Percentiles rank a stretch among this genome's conserved stretches.
Conservation (phyloP, 163 green algal genomes). For the Scenedesmus sp. region DNA sequence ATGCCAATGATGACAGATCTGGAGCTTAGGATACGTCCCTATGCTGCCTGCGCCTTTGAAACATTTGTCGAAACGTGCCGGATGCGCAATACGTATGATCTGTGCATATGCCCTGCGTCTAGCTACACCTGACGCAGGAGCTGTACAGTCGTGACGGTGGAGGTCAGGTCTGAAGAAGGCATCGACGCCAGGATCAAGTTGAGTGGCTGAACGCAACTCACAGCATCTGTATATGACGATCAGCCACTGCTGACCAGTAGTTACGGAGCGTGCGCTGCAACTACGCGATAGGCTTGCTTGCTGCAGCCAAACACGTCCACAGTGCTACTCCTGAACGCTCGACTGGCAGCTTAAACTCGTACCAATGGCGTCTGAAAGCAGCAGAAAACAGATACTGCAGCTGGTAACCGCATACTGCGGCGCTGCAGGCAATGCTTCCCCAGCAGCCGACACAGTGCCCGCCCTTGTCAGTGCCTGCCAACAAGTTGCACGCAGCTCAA, state of each 20-base stretch:
- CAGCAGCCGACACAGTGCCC: conserved; percentile 8
- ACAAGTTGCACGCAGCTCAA: conserved; percentile 18
- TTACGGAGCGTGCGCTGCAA: neutral
- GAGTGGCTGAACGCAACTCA: neutral
- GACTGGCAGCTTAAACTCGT: neutral
- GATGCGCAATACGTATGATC: neutral
- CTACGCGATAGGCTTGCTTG: neutral
- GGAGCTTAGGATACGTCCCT: neutral
- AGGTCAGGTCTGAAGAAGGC: neutral
- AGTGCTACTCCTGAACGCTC: neutral
- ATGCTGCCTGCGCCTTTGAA: neutral
- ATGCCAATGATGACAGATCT: neutral
- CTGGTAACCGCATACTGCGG: neutral
- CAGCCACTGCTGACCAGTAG: no score
- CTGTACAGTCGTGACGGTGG: conserved; percentile 3
- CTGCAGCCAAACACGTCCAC: neutral
- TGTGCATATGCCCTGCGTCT: neutral
- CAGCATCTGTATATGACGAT: neutral
- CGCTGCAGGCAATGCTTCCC: neutral
- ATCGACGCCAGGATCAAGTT: neutral
- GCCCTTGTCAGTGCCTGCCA: conserved; percentile 9
- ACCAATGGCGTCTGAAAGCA: conserved; percentile 7
- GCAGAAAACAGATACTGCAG: neutral
- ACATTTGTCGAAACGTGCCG: neutral
- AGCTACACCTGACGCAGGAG: neutral